Evolutionary conservation across 306 rosid species (phyloP).

Genomic region (Cucurbita argyrosperma): DNA sequence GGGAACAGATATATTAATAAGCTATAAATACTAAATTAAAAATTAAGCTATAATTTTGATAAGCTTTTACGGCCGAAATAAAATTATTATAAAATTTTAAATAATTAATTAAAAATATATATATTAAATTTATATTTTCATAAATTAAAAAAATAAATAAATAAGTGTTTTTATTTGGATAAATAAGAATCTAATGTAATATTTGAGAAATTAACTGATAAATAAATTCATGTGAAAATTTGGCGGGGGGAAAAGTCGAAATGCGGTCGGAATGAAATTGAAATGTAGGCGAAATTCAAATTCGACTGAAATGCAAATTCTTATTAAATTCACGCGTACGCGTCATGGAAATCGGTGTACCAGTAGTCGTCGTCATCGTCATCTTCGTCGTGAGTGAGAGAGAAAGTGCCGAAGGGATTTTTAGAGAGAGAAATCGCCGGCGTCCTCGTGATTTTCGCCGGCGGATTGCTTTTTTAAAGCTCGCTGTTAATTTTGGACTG

Average conservation of each 20-base stretch:
- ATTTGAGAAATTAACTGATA: not conserved
- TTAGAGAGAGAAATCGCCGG: slow-evolving; percentile 29
- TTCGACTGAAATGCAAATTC: slow-evolving; percentile 29
- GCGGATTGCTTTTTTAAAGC: slow-evolving; percentile 4
- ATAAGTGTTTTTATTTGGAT: too few species aligned
- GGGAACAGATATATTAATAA: too few species aligned
- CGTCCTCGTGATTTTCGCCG: slow-evolving; percentile 60
- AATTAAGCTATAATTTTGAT: too few species aligned
- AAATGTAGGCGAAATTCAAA: slow-evolving; percentile 56
- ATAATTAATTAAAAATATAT: too few species aligned
- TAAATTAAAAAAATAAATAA: too few species aligned
- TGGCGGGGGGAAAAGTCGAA: slow-evolving; percentile 20
- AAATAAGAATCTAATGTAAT: not conserved
- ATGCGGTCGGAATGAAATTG: slow-evolving; percentile 98
- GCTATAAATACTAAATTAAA: too few species aligned
- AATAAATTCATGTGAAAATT: not conserved
- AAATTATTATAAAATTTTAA: too few species aligned
- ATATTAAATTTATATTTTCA: too few species aligned
- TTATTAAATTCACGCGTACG: slow-evolving; percentile 74
- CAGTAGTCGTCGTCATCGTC: slow-evolving; percentile 27
- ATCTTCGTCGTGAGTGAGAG: slow-evolving; percentile 20
- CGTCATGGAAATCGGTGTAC: slow-evolving; percentile 73
- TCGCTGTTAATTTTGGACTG: not conserved
- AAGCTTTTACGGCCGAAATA: too few species aligned
- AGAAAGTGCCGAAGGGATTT: slow-evolving; percentile 5